Evolutionary conservation across 805 yeast genomes (phyloP), one percentile per base, ranked within the genome.

Genomic region (Yamadazyma laniorum): DNA sequence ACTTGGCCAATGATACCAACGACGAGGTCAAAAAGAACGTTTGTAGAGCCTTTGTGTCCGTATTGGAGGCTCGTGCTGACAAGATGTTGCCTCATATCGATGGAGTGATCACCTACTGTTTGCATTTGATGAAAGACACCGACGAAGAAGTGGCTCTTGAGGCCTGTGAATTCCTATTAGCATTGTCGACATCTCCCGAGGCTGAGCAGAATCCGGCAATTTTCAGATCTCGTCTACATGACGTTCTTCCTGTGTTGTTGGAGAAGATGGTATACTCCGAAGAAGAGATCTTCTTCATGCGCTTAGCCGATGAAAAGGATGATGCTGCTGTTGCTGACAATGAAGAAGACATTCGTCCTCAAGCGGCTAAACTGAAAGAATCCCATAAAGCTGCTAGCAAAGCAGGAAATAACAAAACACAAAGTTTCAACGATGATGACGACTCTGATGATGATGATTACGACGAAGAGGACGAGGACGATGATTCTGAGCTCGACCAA

Each of bases 141-240:
- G 81, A 82, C 45, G 90, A 85, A 48, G 81, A 74, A 38, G 95
- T 88, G 22, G 83, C 95, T 0, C 67, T 90, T 39, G 96, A 90
- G 57, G 97, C 95, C 3, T 88, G 96, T 58, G 98, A 93, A 63
- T 89, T 93, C 51, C 65, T 93, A 42, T 73, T 91, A 30, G 79
- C 85, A 1, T 70, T 91, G 38, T 77, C 90, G 0, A 82, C 88
- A 2, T 70, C 79, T 25, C 80, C 86, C 6, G 67, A 61, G n/a
- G 72, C 73, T 16, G 68, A 64, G 37, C 44, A 45, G 4, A 48
- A 56, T 27, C 44, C 45, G 22, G 37, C 46, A 9, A 56, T 77
- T 3, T 70, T 88, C 40, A 61, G 63, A 40, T 81, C 84, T 1
- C 77, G 77, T 47, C 66, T 93, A 30, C 66, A 70, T 2, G 58